Base-by-base conservation (phyloP, 2,329 filamentous ascomycete genomes). In the Xylaria sp. region DNA sequence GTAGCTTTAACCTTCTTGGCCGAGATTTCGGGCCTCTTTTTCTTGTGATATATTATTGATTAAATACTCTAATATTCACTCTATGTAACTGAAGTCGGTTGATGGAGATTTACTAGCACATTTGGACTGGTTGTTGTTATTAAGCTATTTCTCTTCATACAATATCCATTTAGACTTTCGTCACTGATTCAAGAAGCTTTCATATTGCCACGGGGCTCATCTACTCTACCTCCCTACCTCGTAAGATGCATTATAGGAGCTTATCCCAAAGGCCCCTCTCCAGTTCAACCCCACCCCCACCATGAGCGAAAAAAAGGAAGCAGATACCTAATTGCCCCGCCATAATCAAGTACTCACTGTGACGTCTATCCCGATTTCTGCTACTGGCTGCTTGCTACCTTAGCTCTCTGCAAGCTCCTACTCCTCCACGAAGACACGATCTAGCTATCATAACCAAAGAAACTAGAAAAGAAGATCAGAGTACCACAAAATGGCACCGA, bases 401-500 rank as follows among this genome's bases (percentile, higher is more conserved):
- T 27, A 5, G 36, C 33, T 39, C 47, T 51, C 27, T n/a, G 6
- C 15, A 55, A 55, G 49, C 22, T 45, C 15, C 36, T 57, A 31
- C 25, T 1, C 25, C 31, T 33, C 27, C 20, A 50, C 33, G 20
- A 25, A 31, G 22, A 47, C 38, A 59, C 36, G 17, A n/a, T 27
- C 5, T 25, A 3, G 17, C 13, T 15, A 42, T 36, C 42, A 33
- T 11, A 54, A 53, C 10, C 17, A 7, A 17, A 25, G 25, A 10
- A 38, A 49, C n/a, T 36, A 44, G 25, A 50, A 49, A 60, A 65
- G 29, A 22, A 47, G 1, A 6, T 13, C 1, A 44, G 22, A 31
- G 22, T 2, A 29, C 45, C 11, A 59, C 55, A 70, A 65, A 31
- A 98, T 98, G 95, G 85, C 93, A 64, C 96, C 95, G 27, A 89